A percentile compares a stretch with the other conserved stretches of the same genome.
These are phyloP conservation scores for Ostreobium quekettii DNA, from an alignment of 139 green algal genomes.

Conservation along the genomic window DNA sequence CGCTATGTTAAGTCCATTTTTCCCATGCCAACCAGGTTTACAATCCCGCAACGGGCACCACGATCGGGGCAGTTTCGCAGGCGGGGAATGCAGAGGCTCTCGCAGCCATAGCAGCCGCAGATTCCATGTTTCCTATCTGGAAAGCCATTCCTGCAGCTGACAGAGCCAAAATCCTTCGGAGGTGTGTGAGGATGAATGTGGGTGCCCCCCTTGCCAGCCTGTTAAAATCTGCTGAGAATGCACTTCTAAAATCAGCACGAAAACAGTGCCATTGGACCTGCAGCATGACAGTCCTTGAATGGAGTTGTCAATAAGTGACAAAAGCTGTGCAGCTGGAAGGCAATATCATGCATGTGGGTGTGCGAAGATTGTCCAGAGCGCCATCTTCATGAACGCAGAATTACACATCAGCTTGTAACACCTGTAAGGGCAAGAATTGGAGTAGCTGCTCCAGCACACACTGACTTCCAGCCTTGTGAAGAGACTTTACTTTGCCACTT, in stretches of 20 bases:
- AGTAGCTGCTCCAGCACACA: too few species aligned
- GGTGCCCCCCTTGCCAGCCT: not conserved
- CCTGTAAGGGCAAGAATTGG: too few species aligned
- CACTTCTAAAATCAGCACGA: not conserved
- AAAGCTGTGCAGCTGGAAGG: not conserved
- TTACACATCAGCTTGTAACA: too few species aligned
- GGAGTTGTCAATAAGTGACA: not conserved
- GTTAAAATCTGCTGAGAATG: not conserved
- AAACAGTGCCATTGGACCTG: not conserved
- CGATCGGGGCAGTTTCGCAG: conserved; percentile 49
- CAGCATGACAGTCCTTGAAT: not conserved
- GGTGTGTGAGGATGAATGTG: conserved; percentile 23
- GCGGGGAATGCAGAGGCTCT: conserved; percentile 48
- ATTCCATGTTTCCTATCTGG: conserved; percentile 56
- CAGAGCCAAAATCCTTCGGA: conserved; percentile 44
- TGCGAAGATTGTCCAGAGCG: not conserved
- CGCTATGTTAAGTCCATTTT: too few species aligned
- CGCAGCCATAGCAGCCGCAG: conserved; percentile 57
- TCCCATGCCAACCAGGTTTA: conserved; percentile 44
- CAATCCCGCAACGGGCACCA: conserved; percentile 68
- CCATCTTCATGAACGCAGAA: too few species aligned
- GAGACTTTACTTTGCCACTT: too few species aligned
- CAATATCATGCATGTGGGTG: not conserved
- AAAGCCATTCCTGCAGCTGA: conserved; percentile 43
- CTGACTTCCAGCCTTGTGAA: too few species aligned